Evolutionary conservation across 2,329 filamentous ascomycete genomes (phyloP).

Genomic region (Pyrenophora tritici-repentis): DNA sequence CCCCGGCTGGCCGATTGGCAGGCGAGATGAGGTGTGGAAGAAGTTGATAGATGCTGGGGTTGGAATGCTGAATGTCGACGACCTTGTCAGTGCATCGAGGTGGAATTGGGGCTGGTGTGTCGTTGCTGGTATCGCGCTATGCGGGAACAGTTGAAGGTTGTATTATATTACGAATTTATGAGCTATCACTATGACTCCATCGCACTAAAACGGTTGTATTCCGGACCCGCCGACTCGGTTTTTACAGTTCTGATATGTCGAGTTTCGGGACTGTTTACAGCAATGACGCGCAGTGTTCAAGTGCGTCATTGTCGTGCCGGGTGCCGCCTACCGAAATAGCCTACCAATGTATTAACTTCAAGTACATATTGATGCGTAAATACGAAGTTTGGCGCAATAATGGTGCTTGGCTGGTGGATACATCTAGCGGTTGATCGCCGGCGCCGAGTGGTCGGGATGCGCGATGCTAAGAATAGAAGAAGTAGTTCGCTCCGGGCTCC

Average conservation of each 20-base stretch:
- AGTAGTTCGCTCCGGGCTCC: background rate
- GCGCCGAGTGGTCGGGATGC: constrained; percentile 6
- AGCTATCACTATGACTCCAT: no score
- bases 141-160: constrained; percentile 24
- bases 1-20: constrained; percentile 28
- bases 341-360: no score
- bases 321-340: no score
- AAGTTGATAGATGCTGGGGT: constrained; percentile 22
- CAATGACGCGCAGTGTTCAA: background rate
- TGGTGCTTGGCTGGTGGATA: constrained; percentile 1
- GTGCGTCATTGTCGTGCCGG: background rate
- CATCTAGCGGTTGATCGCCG: constrained; percentile 8
- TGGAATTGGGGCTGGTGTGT: constrained; percentile 21
- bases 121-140: constrained; percentile 31
- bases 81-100: constrained; percentile 27
- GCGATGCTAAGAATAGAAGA: constrained; percentile 8
- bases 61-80: constrained; percentile 29
- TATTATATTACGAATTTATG: background rate
- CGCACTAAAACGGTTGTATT: no score
- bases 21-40: constrained; percentile 27
- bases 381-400: background rate
- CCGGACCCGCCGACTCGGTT: no score
- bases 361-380: no score
- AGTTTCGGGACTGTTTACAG: background rate
- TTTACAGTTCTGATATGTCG: background rate